Percentiles rank a stretch among this genome's conserved stretches.
phyloP scores from a whole-genome alignment of 1,284 basidiomycete species.

The Testicularia cyperi region DNA sequence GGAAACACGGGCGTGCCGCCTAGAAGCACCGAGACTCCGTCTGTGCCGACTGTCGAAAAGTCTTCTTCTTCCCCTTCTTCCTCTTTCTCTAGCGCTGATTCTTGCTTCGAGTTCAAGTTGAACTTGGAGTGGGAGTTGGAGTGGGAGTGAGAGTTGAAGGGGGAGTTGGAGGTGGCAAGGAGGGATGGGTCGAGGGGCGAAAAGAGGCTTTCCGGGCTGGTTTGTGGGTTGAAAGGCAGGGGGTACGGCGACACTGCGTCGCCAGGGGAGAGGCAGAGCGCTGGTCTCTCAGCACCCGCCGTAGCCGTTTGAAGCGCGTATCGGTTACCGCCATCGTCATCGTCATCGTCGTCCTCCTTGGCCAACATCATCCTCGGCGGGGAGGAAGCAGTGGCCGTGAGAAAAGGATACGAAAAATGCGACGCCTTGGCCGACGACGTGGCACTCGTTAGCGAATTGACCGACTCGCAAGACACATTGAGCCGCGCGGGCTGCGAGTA shows the following conservation, averaged over 20 bases:
- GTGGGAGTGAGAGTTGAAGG: no score
- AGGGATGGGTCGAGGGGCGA: conserved; percentile 1
- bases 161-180: no score
- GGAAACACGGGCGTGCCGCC: conserved; percentile 9
- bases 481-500: no score
- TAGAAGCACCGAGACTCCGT: conserved; percentile 12
- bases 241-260: conserved; percentile 17
- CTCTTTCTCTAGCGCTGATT: no score
- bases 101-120: no score
- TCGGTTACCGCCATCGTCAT: no score
- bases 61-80: conserved; percentile 4
- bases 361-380: no score
- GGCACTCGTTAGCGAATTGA: conserved; percentile 1
- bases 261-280: conserved; percentile 12
- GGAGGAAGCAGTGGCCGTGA: no score
- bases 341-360: no score
- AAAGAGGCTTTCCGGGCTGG: conserved; percentile 25
- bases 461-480: conserved; percentile 7
- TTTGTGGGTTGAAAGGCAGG: conserved; percentile 14
- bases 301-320: no score
- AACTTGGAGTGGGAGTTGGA: no score
- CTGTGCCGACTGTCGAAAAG: conserved; percentile 4
- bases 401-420: conserved; percentile 52
- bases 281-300: no score
- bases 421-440: conserved; percentile 12